Evolutionary conservation across 805 yeast species (phyloP).

Genomic region (Starmerella vitae): DNA sequence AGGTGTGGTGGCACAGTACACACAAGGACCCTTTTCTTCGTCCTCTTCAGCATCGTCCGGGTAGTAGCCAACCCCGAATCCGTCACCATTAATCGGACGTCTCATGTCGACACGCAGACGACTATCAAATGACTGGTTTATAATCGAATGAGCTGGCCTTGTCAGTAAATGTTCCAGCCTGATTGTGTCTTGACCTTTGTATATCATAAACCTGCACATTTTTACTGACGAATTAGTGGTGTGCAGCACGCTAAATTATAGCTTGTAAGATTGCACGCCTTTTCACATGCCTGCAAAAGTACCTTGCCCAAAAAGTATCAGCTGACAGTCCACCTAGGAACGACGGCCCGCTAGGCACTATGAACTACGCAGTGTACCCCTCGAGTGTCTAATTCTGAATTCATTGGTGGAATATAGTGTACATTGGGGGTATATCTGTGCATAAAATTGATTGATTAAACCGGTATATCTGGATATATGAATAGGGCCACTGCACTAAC

Average conservation of each 20-base stretch:
- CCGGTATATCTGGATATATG: too few species aligned
- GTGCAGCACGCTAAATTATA: background rate
- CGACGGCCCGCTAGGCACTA: too few species aligned
- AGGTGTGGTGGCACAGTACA: constrained; percentile 91
- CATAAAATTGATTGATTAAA: too few species aligned
- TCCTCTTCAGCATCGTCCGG: constrained; percentile 38
- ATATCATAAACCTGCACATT: constrained; percentile 90
- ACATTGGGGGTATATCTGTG: too few species aligned
- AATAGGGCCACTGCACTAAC: too few species aligned
- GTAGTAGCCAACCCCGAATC: constrained; percentile 95
- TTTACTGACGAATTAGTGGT: background rate
- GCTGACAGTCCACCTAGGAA: too few species aligned
- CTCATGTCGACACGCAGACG: constrained; percentile 73
- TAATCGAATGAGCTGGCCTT: constrained; percentile 92
- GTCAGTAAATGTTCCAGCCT: constrained; percentile 75
- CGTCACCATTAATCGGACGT: constrained; percentile 95
- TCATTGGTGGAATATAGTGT: too few species aligned
- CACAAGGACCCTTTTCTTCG: constrained; percentile 65
- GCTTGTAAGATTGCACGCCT: background rate
- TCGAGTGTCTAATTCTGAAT: too few species aligned
- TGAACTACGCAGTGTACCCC: too few species aligned
- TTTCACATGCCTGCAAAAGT: background rate
- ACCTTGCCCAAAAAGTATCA: too few species aligned
- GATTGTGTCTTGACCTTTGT: constrained; percentile 82
- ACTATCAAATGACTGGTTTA: constrained; percentile 89